These are phyloP conservation scores for Leptoxyphium fumago DNA, from an alignment of 2,329 filamentous ascomycete species.

Conservation along the genomic window DNA sequence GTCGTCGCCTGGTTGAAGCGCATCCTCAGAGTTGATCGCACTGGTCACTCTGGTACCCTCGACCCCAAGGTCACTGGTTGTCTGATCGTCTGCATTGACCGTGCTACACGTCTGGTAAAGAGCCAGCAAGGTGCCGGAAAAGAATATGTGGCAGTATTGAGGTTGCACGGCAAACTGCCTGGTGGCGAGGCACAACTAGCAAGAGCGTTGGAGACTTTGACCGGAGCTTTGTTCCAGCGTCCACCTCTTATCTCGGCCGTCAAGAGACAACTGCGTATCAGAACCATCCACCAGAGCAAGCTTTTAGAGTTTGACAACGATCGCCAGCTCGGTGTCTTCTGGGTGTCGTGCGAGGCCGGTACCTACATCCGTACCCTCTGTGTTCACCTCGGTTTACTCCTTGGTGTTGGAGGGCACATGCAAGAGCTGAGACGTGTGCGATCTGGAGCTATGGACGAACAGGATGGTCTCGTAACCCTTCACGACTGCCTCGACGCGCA, in stretches of 20 bases:
- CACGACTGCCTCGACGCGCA: conserved; percentile 94
- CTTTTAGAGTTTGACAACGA: conserved; percentile 95
- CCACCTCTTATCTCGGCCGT: conserved; percentile 95
- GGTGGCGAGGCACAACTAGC: conserved; percentile 88
- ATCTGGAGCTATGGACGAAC: conserved; percentile 89
- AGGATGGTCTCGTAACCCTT: conserved; percentile 75
- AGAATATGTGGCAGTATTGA: conserved; percentile 93
- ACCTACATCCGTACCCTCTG: conserved; percentile 98
- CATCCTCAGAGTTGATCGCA: conserved; percentile 90
- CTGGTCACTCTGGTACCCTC: conserved; percentile 93
- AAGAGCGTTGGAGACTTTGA: conserved; percentile 86
- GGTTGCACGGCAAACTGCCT: conserved; percentile 87
- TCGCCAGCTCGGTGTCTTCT: conserved; percentile 92
- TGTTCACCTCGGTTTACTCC: conserved; percentile 68
- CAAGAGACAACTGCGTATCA: conserved; percentile 95
- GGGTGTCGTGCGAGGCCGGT: conserved; percentile 96
- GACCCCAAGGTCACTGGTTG: conserved; percentile 97
- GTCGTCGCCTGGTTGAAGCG: conserved; percentile 99
- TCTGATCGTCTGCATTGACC: conserved; percentile 88
- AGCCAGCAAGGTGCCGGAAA: conserved; percentile 98
- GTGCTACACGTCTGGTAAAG: conserved; percentile 93
- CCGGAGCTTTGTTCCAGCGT: conserved; percentile 91
- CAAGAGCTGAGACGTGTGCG: conserved; percentile 91
- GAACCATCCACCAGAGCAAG: conserved; percentile 96
- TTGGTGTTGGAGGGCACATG: conserved; percentile 90